Evolutionary conservation across 805 yeast genomes (phyloP), one percentile per base, ranked within the genome.

Genomic region (Yarrowia divulgata): DNA sequence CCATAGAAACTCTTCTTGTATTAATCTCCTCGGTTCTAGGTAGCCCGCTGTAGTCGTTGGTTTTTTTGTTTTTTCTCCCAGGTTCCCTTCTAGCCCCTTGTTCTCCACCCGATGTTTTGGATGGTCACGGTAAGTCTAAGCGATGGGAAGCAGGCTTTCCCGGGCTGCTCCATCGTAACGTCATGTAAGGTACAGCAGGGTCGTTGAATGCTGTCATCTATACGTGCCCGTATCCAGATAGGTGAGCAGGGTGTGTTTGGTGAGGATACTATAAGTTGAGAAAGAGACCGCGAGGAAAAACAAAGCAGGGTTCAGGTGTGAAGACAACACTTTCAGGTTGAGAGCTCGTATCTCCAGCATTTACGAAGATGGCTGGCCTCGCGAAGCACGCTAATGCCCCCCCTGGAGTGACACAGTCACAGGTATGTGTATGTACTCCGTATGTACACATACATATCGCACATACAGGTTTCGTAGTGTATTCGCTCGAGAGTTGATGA

Each of bases 181-280:
- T 49, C 54, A 49, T 49, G 54, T 49, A 49, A 49, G 54, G 54
- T 49, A 49, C 54, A 49, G 39, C 54, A 49, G 54, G 54, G 54
- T 32, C 39, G 54, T 32, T 37, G 54, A 32, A 23, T 10, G 18
- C 54, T 49, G 54, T 32, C 54, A 49, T 29, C 14, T 48, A 49
- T 49, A 49, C 54, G 54, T 32, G 23, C 19, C 54, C 54, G 54
- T 49, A 49, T 49, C 14, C 19, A 16, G 19, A 49, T 16, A 32
- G 18, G 34, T 48, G 52, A 48, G 18, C 10, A 4, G 48, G 18
- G 48, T 1, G 19, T 3, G 19, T 3, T 9, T 10, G 48, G 29
- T 14, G n/a, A 14, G 43, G n/a, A 40, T 14, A 40, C 43, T 7
- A 34, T 9, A 9, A 34, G 37, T 9, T 1, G 10, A 3, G 37